Evolutionary conservation across 192 early-diverging fungal genomes (phyloP), one percentile per base, ranked within the genome.

Genomic region (Fimicolochytrium jonesii): DNA sequence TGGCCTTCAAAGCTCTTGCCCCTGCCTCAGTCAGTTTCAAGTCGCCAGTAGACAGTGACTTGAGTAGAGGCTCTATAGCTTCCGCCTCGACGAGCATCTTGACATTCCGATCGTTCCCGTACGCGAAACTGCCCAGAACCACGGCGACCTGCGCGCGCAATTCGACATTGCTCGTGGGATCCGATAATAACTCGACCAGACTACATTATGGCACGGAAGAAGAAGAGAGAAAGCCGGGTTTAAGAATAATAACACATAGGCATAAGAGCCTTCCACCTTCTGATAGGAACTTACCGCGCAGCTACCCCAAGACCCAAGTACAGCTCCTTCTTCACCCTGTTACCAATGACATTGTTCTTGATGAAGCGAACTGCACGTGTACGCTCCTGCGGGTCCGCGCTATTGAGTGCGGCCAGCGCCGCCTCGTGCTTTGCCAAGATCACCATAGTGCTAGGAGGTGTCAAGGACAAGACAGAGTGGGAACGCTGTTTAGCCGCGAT

Each of bases 321-420:
- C 25, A 88, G 72, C 41, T 83, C 80, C 73, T 92, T 92, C 61
- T 90, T 90, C 17, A 87, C 87, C 47, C 76, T 79, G 63, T 90
- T 91, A 47, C 90, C 90, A 69, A 92, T 92, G 43, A 90, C 79
- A 41, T 79, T 72, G 56, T 92, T 92, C 68, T 90, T 92, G 64
- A 92, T 90, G 66, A 84, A 86, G 15, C 88, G 84, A 13, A 77
- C 45, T 5, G 66, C 67, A 32, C 53, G 49, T 11, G 41, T 45
- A 6, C 56, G 47, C 25, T 57, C 70, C 26, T 50, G 35, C 6
- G 35, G 37, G 41, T 67, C 64, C 36, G 32, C 9, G 10, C 69
- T 29, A 18, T 26, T 11, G 15, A 64, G 62, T 9, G 33, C 34
- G 22, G 52, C n/a, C 9, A 64, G 42, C 28, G 62, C 50, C 18